Base-by-base conservation (phyloP, 202 grass and related monocot species). In the Zizania palustris region DNA sequence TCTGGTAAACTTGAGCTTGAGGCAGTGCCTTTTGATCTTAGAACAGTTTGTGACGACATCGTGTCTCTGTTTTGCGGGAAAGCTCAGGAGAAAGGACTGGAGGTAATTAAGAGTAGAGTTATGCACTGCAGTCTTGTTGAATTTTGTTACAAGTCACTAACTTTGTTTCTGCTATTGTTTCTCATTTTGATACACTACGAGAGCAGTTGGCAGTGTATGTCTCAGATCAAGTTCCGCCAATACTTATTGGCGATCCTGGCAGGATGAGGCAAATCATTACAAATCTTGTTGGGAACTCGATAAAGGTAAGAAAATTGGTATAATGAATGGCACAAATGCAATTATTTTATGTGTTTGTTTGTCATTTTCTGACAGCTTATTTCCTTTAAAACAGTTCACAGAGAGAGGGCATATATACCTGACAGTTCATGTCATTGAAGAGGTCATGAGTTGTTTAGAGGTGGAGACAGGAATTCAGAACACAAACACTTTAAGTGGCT, bases 241-340 rank as follows among this genome's bases (percentile, higher is more conserved):
- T 82, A 60, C 89, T 99, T 51, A 82, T 99, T 65, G 96, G 96
- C 7, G 96, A 99, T 77, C 87, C 88, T 7, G 81, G 81, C 72
- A 90, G 96, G 83, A 91, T 96, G 74, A 94, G 96, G 45, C 96
- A 99, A 72, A 99, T 99, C 71, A 96, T 99, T 76, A 93, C 92
- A 84, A 99, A 99, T 93, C 88, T 99, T 37, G 80, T 99, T 7
- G 92, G 89, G 38, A 99, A 99, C 78, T 99, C 96, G 34, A 89
- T 96, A 85, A 99, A 99, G 69, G 96, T 96, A 89, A 90, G 87
- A 28, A 62, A 54, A 75, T 75, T 28, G 12, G 11, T 85, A 9
- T 76, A 46, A 71, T 80, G 33, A 15, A 73, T 78, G 72, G 4
- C 53, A 49, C 5, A 72, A 85, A 80, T 70, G 65, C 14, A 60